Evolutionary conservation across 805 yeast genomes (phyloP).

Genomic region (Cyberlindnera mrakii): DNA sequence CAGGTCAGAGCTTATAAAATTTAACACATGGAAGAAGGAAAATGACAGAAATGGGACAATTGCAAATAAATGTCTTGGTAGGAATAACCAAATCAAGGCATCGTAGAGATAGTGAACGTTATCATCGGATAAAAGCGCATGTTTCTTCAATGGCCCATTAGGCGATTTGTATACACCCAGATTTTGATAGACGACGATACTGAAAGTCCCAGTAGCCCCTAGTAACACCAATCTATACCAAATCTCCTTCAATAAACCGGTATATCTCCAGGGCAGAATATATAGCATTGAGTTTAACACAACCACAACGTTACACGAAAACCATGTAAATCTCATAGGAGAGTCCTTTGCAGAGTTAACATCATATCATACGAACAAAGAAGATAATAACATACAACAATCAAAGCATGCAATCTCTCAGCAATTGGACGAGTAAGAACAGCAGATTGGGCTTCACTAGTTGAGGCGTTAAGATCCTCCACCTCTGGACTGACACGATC

Average conservation of each 20-base stretch:
- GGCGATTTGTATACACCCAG: conserved; percentile 24
- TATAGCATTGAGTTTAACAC: conserved; percentile 36
- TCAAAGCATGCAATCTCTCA: too few relatives aligned
- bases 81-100: conserved; percentile 46
- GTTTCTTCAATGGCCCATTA: conserved; percentile 20
- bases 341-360: conserved; percentile 8
- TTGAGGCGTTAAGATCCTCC: too few relatives aligned
- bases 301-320: conserved; percentile 50
- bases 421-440: too few relatives aligned
- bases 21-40: conserved; percentile 76
- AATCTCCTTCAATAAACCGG: conserved; percentile 29
- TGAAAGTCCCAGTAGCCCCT: conserved; percentile 68
- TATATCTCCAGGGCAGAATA: conserved; percentile 28
- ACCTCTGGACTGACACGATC: too few relatives aligned
- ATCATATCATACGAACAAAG: too few relatives aligned
- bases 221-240: conserved; percentile 57
- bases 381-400: too few relatives aligned
- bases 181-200: conserved; percentile 64
- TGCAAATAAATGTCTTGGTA: conserved; percentile 54
- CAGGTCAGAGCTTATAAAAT: conserved; percentile 58
- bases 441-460: too few relatives aligned
- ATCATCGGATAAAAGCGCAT: conserved; percentile 47
- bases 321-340: conserved; percentile 71
- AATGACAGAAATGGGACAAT: conserved; percentile 70
- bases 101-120: conserved; percentile 66